A percentile compares a stretch with the other conserved stretches of the same genome.
Conservation (phyloP, 169 alveolate species). For the Amoebophrya sp. region DNA sequence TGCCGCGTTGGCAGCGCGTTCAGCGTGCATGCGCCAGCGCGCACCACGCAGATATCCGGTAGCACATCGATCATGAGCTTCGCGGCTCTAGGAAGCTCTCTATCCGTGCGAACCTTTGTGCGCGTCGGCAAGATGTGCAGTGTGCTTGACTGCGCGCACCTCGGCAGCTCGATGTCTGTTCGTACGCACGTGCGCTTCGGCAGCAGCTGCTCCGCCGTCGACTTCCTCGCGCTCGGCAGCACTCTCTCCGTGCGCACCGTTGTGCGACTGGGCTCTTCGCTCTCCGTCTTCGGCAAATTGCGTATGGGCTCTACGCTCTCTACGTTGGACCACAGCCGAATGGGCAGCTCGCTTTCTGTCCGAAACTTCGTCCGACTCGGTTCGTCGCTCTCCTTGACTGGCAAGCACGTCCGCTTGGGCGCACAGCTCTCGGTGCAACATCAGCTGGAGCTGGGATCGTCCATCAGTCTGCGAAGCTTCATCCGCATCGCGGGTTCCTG, state of each 20-base stretch:
- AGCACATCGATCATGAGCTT: background rate
- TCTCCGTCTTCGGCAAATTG: slow-evolving; percentile 8
- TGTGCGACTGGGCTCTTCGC: background rate
- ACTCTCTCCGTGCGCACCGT: background rate
- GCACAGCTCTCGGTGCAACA: slow-evolving; percentile 13
- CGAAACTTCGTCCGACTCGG: slow-evolving; percentile 19
- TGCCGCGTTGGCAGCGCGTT: background rate
- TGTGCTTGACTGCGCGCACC: background rate
- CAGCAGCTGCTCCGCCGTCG: slow-evolving; percentile 5
- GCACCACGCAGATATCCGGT: background rate
- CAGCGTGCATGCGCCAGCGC: background rate
- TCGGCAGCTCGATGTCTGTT: background rate
- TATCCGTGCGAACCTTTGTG: background rate
- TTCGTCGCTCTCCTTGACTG: background rate
- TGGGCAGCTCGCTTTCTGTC: background rate
- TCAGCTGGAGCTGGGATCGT: background rate
- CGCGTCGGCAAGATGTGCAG: background rate
- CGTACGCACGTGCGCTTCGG: slow-evolving; percentile 7
- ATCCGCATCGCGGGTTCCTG: background rate
- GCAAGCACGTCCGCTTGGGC: background rate
- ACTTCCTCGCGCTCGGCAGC: background rate
- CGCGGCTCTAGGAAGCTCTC: background rate
- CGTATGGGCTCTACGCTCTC: slow-evolving; percentile 10
- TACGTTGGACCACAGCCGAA: background rate
- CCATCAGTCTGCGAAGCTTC: slow-evolving; percentile 10